Evolutionary conservation across 352 stramenopile genomes (phyloP).

Genomic region (Phytopythium delawarense): DNA sequence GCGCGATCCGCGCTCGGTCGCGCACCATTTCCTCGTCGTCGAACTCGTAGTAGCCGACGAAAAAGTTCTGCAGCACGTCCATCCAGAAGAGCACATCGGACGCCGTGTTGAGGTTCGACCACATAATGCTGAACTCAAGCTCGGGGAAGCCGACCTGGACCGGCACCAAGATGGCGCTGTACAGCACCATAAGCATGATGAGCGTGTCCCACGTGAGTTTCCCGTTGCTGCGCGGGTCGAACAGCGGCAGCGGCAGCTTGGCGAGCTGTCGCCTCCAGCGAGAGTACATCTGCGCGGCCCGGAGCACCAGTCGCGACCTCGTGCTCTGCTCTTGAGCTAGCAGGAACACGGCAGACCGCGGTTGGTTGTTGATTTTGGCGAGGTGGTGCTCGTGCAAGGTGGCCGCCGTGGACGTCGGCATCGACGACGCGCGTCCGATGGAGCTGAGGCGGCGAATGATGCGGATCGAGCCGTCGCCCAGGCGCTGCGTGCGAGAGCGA

Average conservation of each 20-base stretch:
- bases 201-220: slow-evolving; percentile 67
- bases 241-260: slow-evolving; percentile 18
- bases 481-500: background rate
- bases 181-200: slow-evolving; percentile 70
- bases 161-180: slow-evolving; percentile 66
- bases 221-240: slow-evolving; percentile 50
- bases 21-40: slow-evolving; percentile 63
- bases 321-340: slow-evolving; percentile 19
- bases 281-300: slow-evolving; percentile 28
- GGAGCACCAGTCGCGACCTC: slow-evolving; percentile 28
- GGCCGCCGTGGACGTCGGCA: background rate
- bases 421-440: slow-evolving; percentile 8
- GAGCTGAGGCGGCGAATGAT: slow-evolving; percentile 6
- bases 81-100: slow-evolving; percentile 58
- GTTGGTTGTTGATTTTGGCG: background rate
- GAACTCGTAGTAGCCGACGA: slow-evolving; percentile 55
- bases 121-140: slow-evolving; percentile 29
- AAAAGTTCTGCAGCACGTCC: slow-evolving; percentile 69
- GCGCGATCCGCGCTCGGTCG: slow-evolving; percentile 37
- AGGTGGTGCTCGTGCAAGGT: background rate
- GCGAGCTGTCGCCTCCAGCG: background rate
- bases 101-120: slow-evolving; percentile 20
- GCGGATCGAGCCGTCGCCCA: background rate
- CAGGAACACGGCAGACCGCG: slow-evolving; percentile 32
- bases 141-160: slow-evolving; percentile 72